Evolutionary conservation across 257 asterid genomes (phyloP).

Genomic region (Solanum clarkiae): DNA sequence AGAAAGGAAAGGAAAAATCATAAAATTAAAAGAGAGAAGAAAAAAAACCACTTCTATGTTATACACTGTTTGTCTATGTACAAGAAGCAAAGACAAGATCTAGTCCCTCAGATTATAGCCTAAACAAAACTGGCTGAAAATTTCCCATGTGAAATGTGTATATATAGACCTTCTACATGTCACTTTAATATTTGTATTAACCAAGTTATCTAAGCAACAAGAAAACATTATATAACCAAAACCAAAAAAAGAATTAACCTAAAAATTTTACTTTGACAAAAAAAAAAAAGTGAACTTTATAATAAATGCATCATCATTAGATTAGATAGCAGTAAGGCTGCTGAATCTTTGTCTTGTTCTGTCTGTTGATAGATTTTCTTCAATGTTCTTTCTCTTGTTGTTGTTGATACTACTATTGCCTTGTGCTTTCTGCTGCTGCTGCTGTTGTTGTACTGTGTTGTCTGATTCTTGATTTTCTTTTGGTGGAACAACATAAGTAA

Average conservation of each 20-base stretch:
- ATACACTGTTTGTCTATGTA: neutral
- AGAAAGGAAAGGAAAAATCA: neutral
- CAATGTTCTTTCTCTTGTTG: slow-evolving; percentile 17
- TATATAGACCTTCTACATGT: neutral
- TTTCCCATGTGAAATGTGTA: slow-evolving; percentile 1
- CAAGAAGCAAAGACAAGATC: neutral
- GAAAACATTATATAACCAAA: neutral
- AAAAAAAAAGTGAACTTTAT: neutral
- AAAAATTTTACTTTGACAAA: neutral
- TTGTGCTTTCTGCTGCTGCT: neutral
- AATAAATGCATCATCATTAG: neutral
- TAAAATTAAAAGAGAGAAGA: no score
- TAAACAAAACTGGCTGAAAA: slow-evolving; percentile 3
- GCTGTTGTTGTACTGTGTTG: neutral
- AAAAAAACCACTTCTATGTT: neutral
- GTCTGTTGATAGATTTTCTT: slow-evolving; percentile 21
- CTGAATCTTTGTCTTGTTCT: no score
- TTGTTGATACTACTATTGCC: neutral
- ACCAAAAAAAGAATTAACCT: neutral
- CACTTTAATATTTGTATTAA: neutral
- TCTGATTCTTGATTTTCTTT: no score
- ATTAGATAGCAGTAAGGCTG: neutral
- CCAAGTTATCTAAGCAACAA: slow-evolving; percentile 1
- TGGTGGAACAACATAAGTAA: no score
- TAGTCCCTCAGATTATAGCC: neutral